phyloP scores from a whole-genome alignment of 2,329 filamentous ascomycete species.

The Calonectria pteridis region DNA sequence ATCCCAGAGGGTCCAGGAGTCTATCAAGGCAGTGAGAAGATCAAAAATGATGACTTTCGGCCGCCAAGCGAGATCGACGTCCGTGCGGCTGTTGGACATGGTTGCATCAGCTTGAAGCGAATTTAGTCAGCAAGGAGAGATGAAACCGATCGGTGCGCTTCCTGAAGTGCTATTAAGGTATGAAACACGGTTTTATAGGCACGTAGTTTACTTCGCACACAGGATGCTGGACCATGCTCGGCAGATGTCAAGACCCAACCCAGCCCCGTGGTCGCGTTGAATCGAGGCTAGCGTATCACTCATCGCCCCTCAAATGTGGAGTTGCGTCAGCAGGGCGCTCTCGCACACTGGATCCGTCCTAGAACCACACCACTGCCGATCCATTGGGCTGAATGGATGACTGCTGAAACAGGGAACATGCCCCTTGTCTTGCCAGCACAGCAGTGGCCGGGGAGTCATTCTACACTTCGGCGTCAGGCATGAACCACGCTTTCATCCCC shows the following conservation, averaged over 20 bases:
- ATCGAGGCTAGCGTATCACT: not conserved
- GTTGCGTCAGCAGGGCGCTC: not conserved
- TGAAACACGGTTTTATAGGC: not conserved
- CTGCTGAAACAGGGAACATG: not conserved
- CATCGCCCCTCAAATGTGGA: not conserved
- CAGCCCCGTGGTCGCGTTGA: not conserved
- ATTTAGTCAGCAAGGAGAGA: not conserved
- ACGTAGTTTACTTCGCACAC: not conserved
- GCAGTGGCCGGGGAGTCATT: not conserved
- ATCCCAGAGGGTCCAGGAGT: constrained; percentile 56
- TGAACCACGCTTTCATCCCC: not conserved
- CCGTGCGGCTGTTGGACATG: not conserved
- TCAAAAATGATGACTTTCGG: constrained; percentile 55
- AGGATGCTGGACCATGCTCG: not conserved
- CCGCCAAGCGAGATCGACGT: constrained; percentile 34
- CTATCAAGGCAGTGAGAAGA: constrained; percentile 54
- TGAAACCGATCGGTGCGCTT: not conserved
- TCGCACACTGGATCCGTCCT: not conserved
- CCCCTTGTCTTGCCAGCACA: not conserved
- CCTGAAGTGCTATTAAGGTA: not conserved
- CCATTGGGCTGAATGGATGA: not conserved
- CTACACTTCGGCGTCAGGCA: not conserved
- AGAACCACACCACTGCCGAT: not conserved
- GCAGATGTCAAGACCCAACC: not conserved
- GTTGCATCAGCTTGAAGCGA: not conserved